Base-by-base conservation (phyloP, 1,284 basidiomycete genomes). In the Phylloporus sp. region DNA sequence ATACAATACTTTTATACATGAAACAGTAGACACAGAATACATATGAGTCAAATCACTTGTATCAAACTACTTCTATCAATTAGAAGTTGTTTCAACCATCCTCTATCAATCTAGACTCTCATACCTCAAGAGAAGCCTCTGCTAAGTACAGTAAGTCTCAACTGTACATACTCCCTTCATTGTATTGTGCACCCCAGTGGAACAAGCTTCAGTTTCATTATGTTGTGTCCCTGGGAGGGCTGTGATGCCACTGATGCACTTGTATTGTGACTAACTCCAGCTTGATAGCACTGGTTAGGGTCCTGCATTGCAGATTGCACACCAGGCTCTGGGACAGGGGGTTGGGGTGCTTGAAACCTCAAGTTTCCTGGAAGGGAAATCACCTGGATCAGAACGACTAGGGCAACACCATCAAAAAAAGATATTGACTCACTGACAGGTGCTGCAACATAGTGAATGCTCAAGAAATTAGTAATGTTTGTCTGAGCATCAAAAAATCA, bases 361-460 rank as follows among this genome's bases (percentile, higher is more conserved):
- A 75, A 39, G 0, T 29, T 59, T 45, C 63, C 72, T 75, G 29
- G 5, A 14, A 2, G 25, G 5, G 20, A 19, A 47, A 20, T 12
- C 17, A 43, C 19, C 23, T 10, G 5, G 49, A 52, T 23, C n/a
- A 58, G 35, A 8, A 59, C n/a, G 39, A 35, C 19, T 15, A 20
- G 12, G 49, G 14, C 27, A 17, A 25, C 15, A 20, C 39, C 15
- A 55, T 23, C 43, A 6, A 15, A 27, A 8, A 27, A 52, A 27
- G 14, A 41, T 23, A 35, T 32, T 23, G 5, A 52, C 60, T 39
- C 29, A 57, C 63, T 41, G 25, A 64, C 41, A 7, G 71, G 71
- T 12, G 71, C 65, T 17, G 71, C 68, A 56, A 73, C 73, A 58
- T 74, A 72, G 35, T 71, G 71, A 53, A 72, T 55, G 29, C 65